Evolutionary conservation across 2,329 filamentous ascomycete species (phyloP).

Genomic region (Eurotiales sp.): DNA sequence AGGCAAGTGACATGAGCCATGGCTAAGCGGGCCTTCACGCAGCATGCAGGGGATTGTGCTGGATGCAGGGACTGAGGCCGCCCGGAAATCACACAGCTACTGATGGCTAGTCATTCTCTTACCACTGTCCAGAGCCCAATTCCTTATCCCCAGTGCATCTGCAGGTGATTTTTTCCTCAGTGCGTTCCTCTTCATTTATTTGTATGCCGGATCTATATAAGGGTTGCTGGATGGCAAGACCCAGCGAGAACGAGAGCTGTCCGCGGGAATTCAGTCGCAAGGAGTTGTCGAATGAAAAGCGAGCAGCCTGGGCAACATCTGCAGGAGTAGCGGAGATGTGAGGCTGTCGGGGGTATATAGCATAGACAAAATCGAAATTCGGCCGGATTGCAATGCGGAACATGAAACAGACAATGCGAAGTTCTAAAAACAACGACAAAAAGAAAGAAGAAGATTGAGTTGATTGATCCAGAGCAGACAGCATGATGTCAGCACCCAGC

Average conservation of each 20-base stretch:
- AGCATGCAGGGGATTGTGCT: conserved; percentile 14
- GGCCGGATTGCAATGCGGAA: not conserved
- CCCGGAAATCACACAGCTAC: not conserved
- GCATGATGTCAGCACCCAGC: conserved; percentile 6
- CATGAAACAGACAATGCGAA: not conserved
- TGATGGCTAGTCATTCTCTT: not conserved
- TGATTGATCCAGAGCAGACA: not conserved
- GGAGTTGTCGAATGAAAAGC: not conserved
- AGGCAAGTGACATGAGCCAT: not conserved
- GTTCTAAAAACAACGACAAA: conserved; percentile 6
- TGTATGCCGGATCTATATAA: not conserved
- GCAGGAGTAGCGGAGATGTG: not conserved
- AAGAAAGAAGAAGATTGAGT: not conserved
- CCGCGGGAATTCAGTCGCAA: conserved; percentile 3
- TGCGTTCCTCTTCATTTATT: conserved; percentile 14
- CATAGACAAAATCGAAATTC: not conserved
- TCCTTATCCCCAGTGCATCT: conserved; percentile 11
- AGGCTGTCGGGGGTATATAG: not conserved
- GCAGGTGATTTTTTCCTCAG: conserved; percentile 13
- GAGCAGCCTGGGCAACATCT: not conserved
- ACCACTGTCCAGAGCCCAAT: conserved; percentile 16
- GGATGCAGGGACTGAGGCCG: not conserved
- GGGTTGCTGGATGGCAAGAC: too few species aligned
- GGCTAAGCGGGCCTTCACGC: conserved; percentile 6
- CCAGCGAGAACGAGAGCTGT: not conserved